Evolutionary conservation across 495 filamentous ascomycete species (phyloP).

Genomic region (Copromyces sp.): DNA sequence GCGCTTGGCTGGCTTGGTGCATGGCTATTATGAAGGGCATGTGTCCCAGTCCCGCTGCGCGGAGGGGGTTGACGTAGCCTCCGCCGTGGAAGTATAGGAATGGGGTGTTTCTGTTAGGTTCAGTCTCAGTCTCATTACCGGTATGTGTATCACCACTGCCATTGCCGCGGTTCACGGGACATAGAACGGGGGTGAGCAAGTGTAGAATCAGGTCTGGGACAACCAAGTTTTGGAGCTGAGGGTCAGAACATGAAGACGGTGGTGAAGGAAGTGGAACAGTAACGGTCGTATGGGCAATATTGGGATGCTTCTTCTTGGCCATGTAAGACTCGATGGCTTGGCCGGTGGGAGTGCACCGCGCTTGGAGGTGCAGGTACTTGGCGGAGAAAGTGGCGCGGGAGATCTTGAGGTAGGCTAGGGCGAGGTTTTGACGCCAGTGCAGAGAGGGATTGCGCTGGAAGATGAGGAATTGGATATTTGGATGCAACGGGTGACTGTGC

Average conservation of each 20-base stretch:
- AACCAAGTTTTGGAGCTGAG: too few relatives aligned
- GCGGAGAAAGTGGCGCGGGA: slow-evolving; percentile 4
- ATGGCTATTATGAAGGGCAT: slow-evolving; percentile 9
- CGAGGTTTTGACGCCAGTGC: slow-evolving; percentile 13
- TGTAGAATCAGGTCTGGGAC: background rate
- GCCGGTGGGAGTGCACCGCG: slow-evolving; percentile 3
- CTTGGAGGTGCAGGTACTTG: slow-evolving; percentile 2
- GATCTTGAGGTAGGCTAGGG: slow-evolving; percentile 5
- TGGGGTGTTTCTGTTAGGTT: background rate
- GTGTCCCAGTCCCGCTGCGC: slow-evolving; percentile 3
- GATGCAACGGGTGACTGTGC: background rate
- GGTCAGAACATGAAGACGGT: too few relatives aligned
- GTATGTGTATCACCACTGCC: too few relatives aligned
- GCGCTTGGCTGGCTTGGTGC: background rate
- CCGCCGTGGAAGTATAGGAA: slow-evolving; percentile 16
- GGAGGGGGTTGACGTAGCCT: slow-evolving; percentile 14
- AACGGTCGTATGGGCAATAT: background rate
- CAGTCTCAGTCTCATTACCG: too few relatives aligned
- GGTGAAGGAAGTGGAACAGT: too few relatives aligned
- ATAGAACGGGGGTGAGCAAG: background rate
- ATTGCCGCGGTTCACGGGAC: background rate
- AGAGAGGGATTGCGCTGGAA: slow-evolving; percentile 1
- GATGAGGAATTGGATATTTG: background rate
- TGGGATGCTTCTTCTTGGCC: too few relatives aligned
- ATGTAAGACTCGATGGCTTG: slow-evolving; percentile 2